A percentile compares a stretch with the other conserved stretches of the same genome.
These are phyloP conservation scores for Nakazawaea pomicola DNA, from an alignment of 805 yeast genomes.

Conservation along the genomic window DNA sequence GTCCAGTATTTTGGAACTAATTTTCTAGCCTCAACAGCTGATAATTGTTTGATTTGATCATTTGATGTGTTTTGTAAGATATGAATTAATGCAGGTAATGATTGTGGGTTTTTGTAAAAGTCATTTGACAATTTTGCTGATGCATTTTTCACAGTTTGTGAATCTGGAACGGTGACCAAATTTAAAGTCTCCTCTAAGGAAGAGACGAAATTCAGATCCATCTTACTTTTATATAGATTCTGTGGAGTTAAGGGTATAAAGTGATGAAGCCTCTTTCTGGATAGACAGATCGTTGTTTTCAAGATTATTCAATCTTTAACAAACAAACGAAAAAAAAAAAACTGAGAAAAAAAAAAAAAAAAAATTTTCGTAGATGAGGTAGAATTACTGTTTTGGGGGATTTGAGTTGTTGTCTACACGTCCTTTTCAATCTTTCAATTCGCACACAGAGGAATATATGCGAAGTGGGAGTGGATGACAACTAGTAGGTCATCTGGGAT, in stretches of 20 bases:
- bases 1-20: conserved; percentile 72
- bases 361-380: background rate
- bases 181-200: conserved; percentile 75
- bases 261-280: too few relatives aligned
- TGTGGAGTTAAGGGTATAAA: background rate
- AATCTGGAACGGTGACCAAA: conserved; percentile 78
- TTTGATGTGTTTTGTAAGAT: conserved; percentile 67
- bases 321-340: conserved; percentile 1
- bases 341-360: background rate
- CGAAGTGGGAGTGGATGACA: too few relatives aligned
- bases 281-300: background rate
- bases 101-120: conserved; percentile 62
- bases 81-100: conserved; percentile 80
- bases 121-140: conserved; percentile 68
- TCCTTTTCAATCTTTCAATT: background rate
- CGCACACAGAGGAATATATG: too few relatives aligned
- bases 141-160: conserved; percentile 77
- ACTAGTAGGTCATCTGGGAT: too few relatives aligned
- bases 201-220: conserved; percentile 69
- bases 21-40: conserved; percentile 96
- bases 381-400: background rate
- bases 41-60: conserved; percentile 77
- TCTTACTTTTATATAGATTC: conserved; percentile 18
- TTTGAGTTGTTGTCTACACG: background rate
- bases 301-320: background rate